Evolutionary conservation across 2,329 filamentous ascomycete species (phyloP), one percentile per base, ranked within the genome.

Genomic region (Colletotrichum cordylinicola): DNA sequence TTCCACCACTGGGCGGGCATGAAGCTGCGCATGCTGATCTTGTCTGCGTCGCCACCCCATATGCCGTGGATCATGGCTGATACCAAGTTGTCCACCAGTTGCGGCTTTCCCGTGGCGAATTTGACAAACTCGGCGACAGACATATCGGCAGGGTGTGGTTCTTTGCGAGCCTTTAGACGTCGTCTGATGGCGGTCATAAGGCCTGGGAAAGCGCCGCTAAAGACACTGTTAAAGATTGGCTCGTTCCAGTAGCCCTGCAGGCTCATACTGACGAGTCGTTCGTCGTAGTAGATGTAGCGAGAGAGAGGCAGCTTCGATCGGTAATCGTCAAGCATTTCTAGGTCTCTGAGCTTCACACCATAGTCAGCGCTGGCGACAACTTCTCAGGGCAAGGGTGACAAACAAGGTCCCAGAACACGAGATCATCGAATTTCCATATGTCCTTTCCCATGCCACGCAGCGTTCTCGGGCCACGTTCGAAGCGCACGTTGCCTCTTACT

Each of bases 281-380:
- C 94, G 3, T 95, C 95, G 81, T 98, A 98, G 89, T 97, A 98
- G 75, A 98, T 88, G 84, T 93, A 98, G 77, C 96, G 94, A 16
- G 82, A 39, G 37, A 67, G 74, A 10, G 74, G 74, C 13, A 21
- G 39, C n/a, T 66, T 71, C 5, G 71, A 72, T 4, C 35, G 15
- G 24, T 74, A 76, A 5, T 69, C 35, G 9, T 52, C 35, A 15
- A 69, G 24, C 74, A 76, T 74, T n/a, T 27, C 21, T 33, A 74
- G 64, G 13, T 76, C 74, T 74, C 64, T 58, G 5, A 76, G 16
- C 74, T 75, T 43, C 7, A 21, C 21, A 9, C 7, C 13, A 16
- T 33, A n/a, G 37, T 70, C 67, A 70, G 67, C 56, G 18, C n/a
- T 60, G 21, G 33, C 21, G 15, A 21, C 33, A 48, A n/a, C 24